Conservation (phyloP, 2,329 filamentous ascomycete species). For the Gaeumannomyces sp. region DNA sequence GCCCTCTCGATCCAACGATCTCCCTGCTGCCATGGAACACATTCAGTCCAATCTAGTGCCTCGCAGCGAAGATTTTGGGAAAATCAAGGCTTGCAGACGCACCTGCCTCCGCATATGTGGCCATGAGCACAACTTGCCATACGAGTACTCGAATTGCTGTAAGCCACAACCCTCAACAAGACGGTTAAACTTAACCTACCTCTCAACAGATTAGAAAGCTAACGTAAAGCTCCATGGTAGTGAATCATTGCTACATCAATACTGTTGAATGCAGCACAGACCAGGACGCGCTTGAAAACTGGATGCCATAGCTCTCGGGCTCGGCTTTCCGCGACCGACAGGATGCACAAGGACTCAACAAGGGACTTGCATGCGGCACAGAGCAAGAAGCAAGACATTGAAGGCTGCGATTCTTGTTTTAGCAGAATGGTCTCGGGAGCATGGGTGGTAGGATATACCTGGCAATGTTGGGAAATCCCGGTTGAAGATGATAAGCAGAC, state of each 20-base stretch:
- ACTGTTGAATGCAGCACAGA: not conserved
- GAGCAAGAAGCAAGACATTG: too few species aligned
- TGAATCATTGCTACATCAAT: not conserved
- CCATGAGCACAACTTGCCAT: not conserved
- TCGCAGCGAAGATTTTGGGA: not conserved
- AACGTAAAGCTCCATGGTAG: not conserved
- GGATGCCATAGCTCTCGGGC: not conserved
- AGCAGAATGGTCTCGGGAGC: too few species aligned
- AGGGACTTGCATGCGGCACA: too few species aligned
- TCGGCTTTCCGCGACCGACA: too few species aligned
- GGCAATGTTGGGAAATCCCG: too few species aligned
- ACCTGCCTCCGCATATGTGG: not conserved
- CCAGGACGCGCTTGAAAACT: not conserved
- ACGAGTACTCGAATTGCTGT: constrained; percentile 8
- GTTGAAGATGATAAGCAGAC: too few species aligned
- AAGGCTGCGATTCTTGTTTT: too few species aligned
- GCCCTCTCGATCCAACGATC: not conserved
- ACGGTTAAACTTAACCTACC: not conserved
- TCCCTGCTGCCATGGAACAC: not conserved
- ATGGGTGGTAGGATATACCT: too few species aligned
- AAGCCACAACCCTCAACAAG: not conserved
- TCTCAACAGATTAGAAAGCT: not conserved
- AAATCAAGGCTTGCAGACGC: not conserved
- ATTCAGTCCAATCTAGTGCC: not conserved
- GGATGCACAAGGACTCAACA: too few species aligned